These are phyloP conservation scores for Saccharomycopsis babjevae DNA, from an alignment of 805 yeast genomes.

Conservation along the genomic window DNA sequence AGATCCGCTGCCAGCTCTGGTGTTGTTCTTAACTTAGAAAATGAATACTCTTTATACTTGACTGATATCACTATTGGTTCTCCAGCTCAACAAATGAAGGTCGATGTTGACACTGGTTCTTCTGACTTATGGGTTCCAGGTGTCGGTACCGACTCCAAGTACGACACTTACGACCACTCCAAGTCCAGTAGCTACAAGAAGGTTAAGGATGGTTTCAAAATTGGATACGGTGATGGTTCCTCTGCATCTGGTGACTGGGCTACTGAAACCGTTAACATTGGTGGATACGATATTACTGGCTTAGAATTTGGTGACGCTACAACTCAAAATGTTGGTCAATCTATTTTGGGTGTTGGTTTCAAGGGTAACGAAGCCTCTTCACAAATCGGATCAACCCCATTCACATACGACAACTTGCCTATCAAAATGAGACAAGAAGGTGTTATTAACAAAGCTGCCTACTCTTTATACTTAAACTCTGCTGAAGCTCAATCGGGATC, in stretches of 20 bases:
- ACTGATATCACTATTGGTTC: constrained; percentile 28
- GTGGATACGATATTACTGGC: constrained; percentile 11
- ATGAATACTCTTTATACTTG: constrained; percentile 36
- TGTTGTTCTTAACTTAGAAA: constrained; percentile 23
- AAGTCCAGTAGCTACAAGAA: constrained; percentile 29
- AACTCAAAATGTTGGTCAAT: constrained; percentile 24
- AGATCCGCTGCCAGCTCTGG: constrained; percentile 9
- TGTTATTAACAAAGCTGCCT: constrained; percentile 30
- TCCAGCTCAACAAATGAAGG: constrained; percentile 33
- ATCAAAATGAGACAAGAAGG: constrained; percentile 30
- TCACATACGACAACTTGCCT: constrained; percentile 24
- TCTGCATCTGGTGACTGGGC: constrained; percentile 40
- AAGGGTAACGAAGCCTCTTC: constrained; percentile 46
- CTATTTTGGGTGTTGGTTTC: constrained; percentile 69
- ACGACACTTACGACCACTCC: constrained; percentile 30
- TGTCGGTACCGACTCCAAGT: constrained; percentile 16
- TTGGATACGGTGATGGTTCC: constrained; percentile 39
- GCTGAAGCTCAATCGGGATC: constrained; percentile 26
- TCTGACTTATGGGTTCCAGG: constrained; percentile 37
- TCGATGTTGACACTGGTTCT: constrained; percentile 40
- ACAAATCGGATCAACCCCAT: constrained; percentile 52
- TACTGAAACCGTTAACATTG: constrained; percentile 40
- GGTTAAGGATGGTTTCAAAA: constrained; percentile 26
- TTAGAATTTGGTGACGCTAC: constrained; percentile 14
- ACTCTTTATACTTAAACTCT: constrained; percentile 36